A percentile compares a stretch with the other conserved stretches of the same genome.
Evolutionary conservation across 805 yeast genomes (phyloP).

Genomic region (Wickerhamia fluorescens): DNA sequence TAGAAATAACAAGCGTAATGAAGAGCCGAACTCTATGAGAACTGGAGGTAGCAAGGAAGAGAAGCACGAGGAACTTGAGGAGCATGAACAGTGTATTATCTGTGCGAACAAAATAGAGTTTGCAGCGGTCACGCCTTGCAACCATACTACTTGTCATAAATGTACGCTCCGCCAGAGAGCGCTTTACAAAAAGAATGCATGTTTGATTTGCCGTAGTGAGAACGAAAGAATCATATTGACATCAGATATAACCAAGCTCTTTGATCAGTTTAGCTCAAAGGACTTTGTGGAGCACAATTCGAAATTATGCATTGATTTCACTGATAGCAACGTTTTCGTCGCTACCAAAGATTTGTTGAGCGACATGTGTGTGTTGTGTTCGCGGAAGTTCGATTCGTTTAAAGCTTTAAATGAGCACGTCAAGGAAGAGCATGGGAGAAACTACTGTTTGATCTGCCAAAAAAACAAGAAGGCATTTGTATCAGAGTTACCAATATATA

Average conservation of each 20-base stretch:
- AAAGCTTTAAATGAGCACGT: slow-evolving; percentile 61
- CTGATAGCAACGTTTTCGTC: slow-evolving; percentile 40
- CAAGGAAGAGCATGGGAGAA: slow-evolving; percentile 52
- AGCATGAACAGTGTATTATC: slow-evolving; percentile 58
- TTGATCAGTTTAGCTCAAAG: slow-evolving; percentile 25
- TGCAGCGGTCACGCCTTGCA: slow-evolving; percentile 74
- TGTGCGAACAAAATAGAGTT: slow-evolving; percentile 70
- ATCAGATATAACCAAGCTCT: slow-evolving; percentile 31
- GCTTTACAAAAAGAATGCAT: slow-evolving; percentile 61
- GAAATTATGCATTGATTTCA: slow-evolving; percentile 53
- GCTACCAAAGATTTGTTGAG: slow-evolving; percentile 47
- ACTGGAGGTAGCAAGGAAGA: too few species aligned
- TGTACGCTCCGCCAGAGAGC: slow-evolving; percentile 84
- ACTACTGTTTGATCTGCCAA: slow-evolving; percentile 71
- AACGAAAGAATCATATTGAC: slow-evolving; percentile 53
- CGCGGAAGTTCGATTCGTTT: slow-evolving; percentile 38
- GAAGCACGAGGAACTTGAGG: slow-evolving; percentile 24
- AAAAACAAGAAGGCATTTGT: slow-evolving; percentile 73
- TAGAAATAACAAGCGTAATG: too few species aligned
- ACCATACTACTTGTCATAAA: slow-evolving; percentile 73
- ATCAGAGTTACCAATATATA: slow-evolving; percentile 57
- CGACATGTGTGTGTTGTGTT: slow-evolving; percentile 50
- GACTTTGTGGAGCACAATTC: slow-evolving; percentile 31
- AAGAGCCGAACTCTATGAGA: too few species aligned
- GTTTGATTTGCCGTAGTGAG: slow-evolving; percentile 81